A percentile compares a stretch with the other conserved stretches of the same genome.
Conservation (phyloP, 805 yeast genomes). For the Metschnikowia orientalis region DNA sequence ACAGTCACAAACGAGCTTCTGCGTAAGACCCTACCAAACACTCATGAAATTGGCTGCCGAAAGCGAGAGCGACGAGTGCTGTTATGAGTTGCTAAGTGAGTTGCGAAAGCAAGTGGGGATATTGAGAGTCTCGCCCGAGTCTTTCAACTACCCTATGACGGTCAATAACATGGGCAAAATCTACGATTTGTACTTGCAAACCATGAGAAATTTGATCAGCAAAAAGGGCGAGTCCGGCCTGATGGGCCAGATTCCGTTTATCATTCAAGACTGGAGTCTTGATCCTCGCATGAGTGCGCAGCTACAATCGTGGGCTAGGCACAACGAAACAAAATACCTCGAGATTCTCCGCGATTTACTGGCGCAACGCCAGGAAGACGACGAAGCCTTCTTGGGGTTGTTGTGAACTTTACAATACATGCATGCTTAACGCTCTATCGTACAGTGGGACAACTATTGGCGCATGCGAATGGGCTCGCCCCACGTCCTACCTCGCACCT, state of each 20-base stretch:
- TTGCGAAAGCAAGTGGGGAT: conserved; percentile 13
- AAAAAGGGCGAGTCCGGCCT: conserved; percentile 24
- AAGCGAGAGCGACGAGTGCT: conserved; percentile 13
- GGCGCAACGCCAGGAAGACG: conserved; percentile 27
- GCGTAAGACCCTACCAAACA: conserved; percentile 21
- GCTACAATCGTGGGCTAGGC: conserved; percentile 21
- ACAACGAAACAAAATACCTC: conserved; percentile 20
- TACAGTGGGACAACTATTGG: no score
- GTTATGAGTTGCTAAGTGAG: conserved; percentile 22
- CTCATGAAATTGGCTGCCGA: conserved; percentile 26
- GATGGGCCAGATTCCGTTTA: conserved; percentile 27
- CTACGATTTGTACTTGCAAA: conserved; percentile 15
- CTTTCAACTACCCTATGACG: conserved; percentile 17
- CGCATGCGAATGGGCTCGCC: no score
- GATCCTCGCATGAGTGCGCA: conserved; percentile 25
- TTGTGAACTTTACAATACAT: conserved; percentile 14
- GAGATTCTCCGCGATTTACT: conserved; percentile 23
- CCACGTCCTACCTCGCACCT: conserved; percentile 1
- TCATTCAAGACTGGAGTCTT: conserved; percentile 36
- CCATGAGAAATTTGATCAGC: conserved; percentile 26
- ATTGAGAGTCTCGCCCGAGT: conserved; percentile 14
- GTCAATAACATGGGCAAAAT: conserved; percentile 6
- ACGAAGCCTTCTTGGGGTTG: conserved; percentile 29
- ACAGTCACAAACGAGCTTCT: conserved; percentile 21
- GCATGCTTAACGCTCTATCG: no score